A percentile compares a stretch with the other conserved stretches of the same genome.
phyloP scores from a whole-genome alignment of 2,329 filamentous ascomycete species.

The Aspergillus puulaauensis region DNA sequence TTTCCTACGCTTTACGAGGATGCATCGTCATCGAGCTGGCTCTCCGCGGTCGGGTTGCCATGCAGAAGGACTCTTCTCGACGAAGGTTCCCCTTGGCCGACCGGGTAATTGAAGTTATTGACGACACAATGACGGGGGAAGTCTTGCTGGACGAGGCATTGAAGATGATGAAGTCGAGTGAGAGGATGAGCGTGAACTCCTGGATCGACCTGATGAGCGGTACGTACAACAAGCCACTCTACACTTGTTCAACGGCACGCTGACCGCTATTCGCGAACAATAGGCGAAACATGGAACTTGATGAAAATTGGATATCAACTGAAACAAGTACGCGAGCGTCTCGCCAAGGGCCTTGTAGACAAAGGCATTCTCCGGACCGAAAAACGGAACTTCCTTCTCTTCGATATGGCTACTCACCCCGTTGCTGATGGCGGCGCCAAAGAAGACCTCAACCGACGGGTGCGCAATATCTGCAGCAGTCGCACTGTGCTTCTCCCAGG shows the following conservation, averaged over 20 bases:
- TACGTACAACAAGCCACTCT: slow-evolving; percentile 43
- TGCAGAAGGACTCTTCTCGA: slow-evolving; percentile 94
- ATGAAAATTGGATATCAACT: slow-evolving; percentile 99
- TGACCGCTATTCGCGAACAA: slow-evolving; percentile 1
- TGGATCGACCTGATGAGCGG: slow-evolving; percentile 99
- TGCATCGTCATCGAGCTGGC: slow-evolving; percentile 98
- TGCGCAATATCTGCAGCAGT: slow-evolving; percentile 88
- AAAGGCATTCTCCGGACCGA: slow-evolving; percentile 98
- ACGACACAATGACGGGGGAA: slow-evolving; percentile 94
- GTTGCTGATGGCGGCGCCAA: slow-evolving; percentile 96
- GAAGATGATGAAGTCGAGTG: slow-evolving; percentile 99
- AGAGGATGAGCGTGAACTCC: slow-evolving; percentile 99
- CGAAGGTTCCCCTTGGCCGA: slow-evolving; percentile 91
- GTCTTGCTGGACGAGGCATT: slow-evolving; percentile 95
- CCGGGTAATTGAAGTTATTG: slow-evolving; percentile 92
- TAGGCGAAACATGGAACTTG: slow-evolving; percentile 98
- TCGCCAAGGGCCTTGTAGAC: slow-evolving; percentile 96
- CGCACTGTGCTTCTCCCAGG: slow-evolving; percentile 86
- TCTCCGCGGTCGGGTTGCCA: slow-evolving; percentile 92
- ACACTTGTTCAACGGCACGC: not conserved
- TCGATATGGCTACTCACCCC: slow-evolving; percentile 99
- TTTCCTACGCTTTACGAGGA: slow-evolving; percentile 93
- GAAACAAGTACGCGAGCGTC: slow-evolving; percentile 96
- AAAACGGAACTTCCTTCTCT: slow-evolving; percentile 98
- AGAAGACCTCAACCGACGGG: slow-evolving; percentile 91